A percentile compares a stretch with the other conserved stretches of the same genome.
Evolutionary conservation across 2,329 filamentous ascomycete species (phyloP).

Genomic region (Curvularia sp.): DNA sequence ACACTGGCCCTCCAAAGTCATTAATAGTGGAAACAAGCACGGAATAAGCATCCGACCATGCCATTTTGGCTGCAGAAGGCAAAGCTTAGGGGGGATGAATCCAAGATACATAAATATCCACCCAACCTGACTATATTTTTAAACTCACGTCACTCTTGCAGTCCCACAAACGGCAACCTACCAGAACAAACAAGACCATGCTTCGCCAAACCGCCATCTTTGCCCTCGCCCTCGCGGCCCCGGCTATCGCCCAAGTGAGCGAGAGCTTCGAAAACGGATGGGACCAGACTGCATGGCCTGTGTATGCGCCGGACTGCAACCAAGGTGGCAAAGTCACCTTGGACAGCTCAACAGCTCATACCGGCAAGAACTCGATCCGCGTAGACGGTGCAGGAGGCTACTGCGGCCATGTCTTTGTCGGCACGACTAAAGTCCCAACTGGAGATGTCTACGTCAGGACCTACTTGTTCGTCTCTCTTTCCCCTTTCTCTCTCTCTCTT

Average conservation of each 20-base stretch:
- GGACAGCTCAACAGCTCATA: slow-evolving; percentile 63
- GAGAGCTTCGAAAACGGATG: slow-evolving; percentile 66
- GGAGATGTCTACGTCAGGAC: slow-evolving; percentile 66
- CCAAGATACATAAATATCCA: slow-evolving; percentile 18
- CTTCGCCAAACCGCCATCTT: slow-evolving; percentile 55
- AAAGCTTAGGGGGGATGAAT: slow-evolving; percentile 11
- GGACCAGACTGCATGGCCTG: slow-evolving; percentile 65
- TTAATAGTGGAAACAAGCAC: slow-evolving; percentile 15
- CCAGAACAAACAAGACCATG: slow-evolving; percentile 45
- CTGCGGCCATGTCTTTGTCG: slow-evolving; percentile 65
- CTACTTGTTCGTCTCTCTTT: slow-evolving; percentile 59
- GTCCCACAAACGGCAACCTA: background rate
- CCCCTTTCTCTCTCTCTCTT: slow-evolving; percentile 1
- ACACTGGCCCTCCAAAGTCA: slow-evolving; percentile 14
- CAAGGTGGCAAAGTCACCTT: slow-evolving; percentile 65
- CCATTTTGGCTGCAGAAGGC: slow-evolving; percentile 9
- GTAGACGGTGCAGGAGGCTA: slow-evolving; percentile 67
- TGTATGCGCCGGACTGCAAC: slow-evolving; percentile 66
- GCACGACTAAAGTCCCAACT: slow-evolving; percentile 63
- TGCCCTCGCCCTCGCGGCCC: slow-evolving; percentile 57
- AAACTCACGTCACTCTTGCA: slow-evolving; percentile 7
- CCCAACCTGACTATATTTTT: background rate
- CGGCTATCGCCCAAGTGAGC: slow-evolving; percentile 61
- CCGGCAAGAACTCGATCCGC: slow-evolving; percentile 76
- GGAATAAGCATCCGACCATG: slow-evolving; percentile 9